Conservation (phyloP, 371 early-diverging fungal species). For the Rhizomucor pusillus region DNA sequence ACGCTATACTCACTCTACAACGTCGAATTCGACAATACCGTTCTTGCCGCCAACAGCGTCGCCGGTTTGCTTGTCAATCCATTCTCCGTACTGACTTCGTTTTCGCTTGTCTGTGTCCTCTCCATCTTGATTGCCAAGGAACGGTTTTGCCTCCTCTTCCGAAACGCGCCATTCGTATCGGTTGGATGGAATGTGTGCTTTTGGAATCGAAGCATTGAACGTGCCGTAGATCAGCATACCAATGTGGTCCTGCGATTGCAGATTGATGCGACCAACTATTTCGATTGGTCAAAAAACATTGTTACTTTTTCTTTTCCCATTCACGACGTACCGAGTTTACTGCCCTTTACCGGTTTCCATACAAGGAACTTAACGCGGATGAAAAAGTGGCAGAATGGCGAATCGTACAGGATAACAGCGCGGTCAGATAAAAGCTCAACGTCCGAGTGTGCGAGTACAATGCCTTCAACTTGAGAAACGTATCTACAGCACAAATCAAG, state of each 20-base stretch:
- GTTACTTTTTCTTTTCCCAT: too few species aligned
- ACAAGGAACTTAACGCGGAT: slow-evolving; percentile 70
- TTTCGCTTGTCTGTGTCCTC: slow-evolving; percentile 23
- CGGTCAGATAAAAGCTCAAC: slow-evolving; percentile 55
- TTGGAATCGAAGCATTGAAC: slow-evolving; percentile 93
- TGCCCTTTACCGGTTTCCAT: slow-evolving; percentile 80
- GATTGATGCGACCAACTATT: slow-evolving; percentile 83
- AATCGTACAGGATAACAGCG: slow-evolving; percentile 79
- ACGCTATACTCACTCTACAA: slow-evolving; percentile 55
- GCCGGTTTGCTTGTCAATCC: slow-evolving; percentile 55
- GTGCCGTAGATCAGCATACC: slow-evolving; percentile 90
- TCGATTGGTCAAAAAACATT: neutral
- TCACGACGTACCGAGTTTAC: slow-evolving; percentile 67
- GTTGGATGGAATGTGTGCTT: slow-evolving; percentile 71
- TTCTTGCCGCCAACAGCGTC: slow-evolving; percentile 55
- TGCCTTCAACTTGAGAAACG: slow-evolving; percentile 84
- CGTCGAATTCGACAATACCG: slow-evolving; percentile 57
- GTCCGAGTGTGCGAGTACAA: slow-evolving; percentile 80
- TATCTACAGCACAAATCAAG: slow-evolving; percentile 46
- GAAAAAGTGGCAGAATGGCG: slow-evolving; percentile 81
- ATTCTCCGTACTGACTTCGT: slow-evolving; percentile 56
- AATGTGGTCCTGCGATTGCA: slow-evolving; percentile 94
- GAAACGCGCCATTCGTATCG: slow-evolving; percentile 70
- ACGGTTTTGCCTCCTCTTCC: slow-evolving; percentile 12
- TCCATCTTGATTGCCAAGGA: slow-evolving; percentile 9